Evolutionary conservation across 2,329 filamentous ascomycete genomes (phyloP), one percentile per base, ranked within the genome.

Genomic region (Xylariaceae sp.): DNA sequence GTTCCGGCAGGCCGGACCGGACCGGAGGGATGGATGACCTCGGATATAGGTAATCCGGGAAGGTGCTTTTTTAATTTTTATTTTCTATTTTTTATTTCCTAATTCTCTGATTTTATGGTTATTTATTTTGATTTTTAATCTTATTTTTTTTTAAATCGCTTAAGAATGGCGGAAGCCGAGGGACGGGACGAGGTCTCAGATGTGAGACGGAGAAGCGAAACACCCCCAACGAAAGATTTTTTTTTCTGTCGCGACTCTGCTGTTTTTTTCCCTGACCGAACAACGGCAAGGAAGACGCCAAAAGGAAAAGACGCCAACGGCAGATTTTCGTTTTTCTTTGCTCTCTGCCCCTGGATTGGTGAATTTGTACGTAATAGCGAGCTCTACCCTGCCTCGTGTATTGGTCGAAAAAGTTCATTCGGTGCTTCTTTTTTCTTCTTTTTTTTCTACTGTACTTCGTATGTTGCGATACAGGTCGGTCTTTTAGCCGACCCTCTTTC

Each of bases 301-400:
- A 45, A 45, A 45, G 13, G 13, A 41, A 41, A 41, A 41, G 9
- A 30, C 23, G 23, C 23, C 23, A 30, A 30, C 23, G 23, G 23
- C 23, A 30, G 23, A 30, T 30, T 30, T 30, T 30, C 23, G 23
- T 30, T 30, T 30, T 30, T 30, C 23, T 30, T 30, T 30, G 23
- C 13, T 45, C 13, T n/a, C 41, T 15, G 10, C 13, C 13, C 11
- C 13, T 45, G 23, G 23, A 30, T 45, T 64, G 62, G 54, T 55
- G 65, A 64, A 61, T 61, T 69, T 68, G 67, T 69, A 69, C 67
- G 67, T 69, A 69, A 69, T 69, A 66, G 66, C 60, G 65, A 61
- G 59, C 61, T 51, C 23, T 35, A 15, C 49, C 49, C 37, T 41
- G 37, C 37, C 37, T 41, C 11, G 37, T 61, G 50, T 53, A 60